phyloP scores from a whole-genome alignment of 352 stramenopile genomes.

The Peronospora belbahrii region DNA sequence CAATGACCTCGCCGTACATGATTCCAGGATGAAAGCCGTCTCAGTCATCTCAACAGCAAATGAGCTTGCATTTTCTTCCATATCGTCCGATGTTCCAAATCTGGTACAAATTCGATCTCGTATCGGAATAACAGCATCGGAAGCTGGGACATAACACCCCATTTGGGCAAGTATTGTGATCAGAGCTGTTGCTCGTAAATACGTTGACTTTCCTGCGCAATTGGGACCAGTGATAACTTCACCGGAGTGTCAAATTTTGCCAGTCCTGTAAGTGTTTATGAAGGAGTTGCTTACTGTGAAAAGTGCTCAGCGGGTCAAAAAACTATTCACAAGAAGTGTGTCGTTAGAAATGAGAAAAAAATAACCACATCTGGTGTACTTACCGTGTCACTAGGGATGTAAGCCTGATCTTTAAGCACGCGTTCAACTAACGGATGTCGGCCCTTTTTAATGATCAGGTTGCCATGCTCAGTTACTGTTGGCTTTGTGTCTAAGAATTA shows the following conservation, averaged over 20 bases:
- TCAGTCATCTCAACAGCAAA: slow-evolving; percentile 91
- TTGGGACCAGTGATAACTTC: slow-evolving; percentile 87
- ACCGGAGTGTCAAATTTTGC: slow-evolving; percentile 3
- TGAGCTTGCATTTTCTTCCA: slow-evolving; percentile 90
- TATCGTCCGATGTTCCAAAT: slow-evolving; percentile 89
- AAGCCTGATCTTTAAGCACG: slow-evolving; percentile 54
- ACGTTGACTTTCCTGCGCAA: slow-evolving; percentile 88
- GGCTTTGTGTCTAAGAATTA: slow-evolving; percentile 52
- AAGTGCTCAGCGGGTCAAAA: slow-evolving; percentile 63
- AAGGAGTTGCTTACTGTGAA: slow-evolving; percentile 41
- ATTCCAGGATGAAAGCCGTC: slow-evolving; percentile 79
- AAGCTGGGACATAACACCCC: slow-evolving; percentile 85
- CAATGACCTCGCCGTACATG: slow-evolving; percentile 55
- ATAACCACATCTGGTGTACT: neutral
- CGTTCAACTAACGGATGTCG: slow-evolving; percentile 73
- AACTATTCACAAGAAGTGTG: slow-evolving; percentile 31
- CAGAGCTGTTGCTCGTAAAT: slow-evolving; percentile 72
- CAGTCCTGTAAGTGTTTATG: neutral
- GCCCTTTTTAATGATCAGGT: slow-evolving; percentile 74
- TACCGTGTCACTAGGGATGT: slow-evolving; percentile 84
- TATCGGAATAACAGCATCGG: slow-evolving; percentile 72
- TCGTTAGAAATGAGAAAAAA: neutral
- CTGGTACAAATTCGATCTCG: slow-evolving; percentile 86
- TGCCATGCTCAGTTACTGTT: slow-evolving; percentile 52
- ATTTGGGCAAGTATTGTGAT: slow-evolving; percentile 89